phyloP scores from a whole-genome alignment of 192 early-diverging fungal genomes.

The Kickxella alabastrina region DNA sequence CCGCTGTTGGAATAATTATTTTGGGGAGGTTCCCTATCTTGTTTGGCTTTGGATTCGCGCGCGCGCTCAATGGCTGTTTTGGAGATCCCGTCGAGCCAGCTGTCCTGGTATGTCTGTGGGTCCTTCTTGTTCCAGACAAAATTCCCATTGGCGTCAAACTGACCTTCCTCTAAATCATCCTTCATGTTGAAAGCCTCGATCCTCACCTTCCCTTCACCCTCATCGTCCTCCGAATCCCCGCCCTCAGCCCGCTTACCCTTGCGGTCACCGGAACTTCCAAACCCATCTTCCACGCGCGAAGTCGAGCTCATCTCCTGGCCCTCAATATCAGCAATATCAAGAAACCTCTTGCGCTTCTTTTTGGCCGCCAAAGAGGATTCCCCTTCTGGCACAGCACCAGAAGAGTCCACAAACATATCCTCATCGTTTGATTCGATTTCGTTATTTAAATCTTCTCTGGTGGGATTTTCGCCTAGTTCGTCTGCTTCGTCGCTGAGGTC shows the following conservation, averaged over 20 bases:
- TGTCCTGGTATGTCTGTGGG: slow-evolving; percentile 66
- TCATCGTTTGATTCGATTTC: slow-evolving; percentile 32
- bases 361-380: slow-evolving; percentile 4
- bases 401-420: slow-evolving; percentile 61
- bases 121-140: slow-evolving; percentile 69
- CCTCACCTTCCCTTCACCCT: background rate
- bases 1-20: too few relatives aligned
- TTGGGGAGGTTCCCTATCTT: slow-evolving; percentile 10
- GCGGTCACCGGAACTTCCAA: background rate
- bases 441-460: slow-evolving; percentile 1
- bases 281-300: slow-evolving; percentile 9
- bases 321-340: slow-evolving; percentile 57
- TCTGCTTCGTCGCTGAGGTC: slow-evolving; percentile 34
- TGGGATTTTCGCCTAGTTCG: slow-evolving; percentile 2
- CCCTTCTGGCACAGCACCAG: slow-evolving; percentile 8
- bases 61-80: slow-evolving; percentile 57
- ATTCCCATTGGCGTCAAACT: slow-evolving; percentile 63
- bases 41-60: slow-evolving; percentile 48
- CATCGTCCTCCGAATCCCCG: slow-evolving; percentile 1
- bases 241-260: background rate
- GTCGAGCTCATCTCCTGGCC: slow-evolving; percentile 53
- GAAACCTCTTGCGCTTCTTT: slow-evolving; percentile 35
- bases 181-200: slow-evolving; percentile 76
- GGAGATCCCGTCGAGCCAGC: slow-evolving; percentile 65
- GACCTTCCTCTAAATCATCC: slow-evolving; percentile 67